These are phyloP conservation scores for Collybiopsis luxurians DNA, from an alignment of 768 basidiomycete genomes.

Conservation along the genomic window DNA sequence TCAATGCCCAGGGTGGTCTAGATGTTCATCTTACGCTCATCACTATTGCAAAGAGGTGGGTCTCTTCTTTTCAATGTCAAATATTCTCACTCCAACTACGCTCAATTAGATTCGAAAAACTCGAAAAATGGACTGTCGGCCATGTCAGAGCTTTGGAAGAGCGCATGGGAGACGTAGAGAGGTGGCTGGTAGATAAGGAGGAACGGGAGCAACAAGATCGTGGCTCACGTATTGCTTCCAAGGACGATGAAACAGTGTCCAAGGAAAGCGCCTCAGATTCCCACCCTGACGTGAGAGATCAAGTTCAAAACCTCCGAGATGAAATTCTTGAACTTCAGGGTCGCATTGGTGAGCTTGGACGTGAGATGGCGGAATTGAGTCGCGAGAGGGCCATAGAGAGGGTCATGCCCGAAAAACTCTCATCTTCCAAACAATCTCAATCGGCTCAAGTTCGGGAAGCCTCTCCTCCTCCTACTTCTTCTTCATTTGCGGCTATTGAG, in stretches of 20 bases:
- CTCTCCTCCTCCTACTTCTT: background rate
- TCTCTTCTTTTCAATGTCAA: background rate
- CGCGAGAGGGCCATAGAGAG: constrained; percentile 1
- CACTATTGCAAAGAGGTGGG: constrained; percentile 59
- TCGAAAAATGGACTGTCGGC: constrained; percentile 87
- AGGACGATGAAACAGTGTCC: constrained; percentile 8
- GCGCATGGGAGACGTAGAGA: constrained; percentile 88
- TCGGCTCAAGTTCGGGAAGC: background rate
- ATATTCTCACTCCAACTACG: background rate
- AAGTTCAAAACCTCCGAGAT: constrained; percentile 55
- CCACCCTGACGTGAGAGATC: background rate
- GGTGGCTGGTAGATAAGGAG: constrained; percentile 86
- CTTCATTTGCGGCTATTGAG: background rate
- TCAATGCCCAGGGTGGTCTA: constrained; percentile 65
- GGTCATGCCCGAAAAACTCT: background rate
- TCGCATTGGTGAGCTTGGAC: constrained; percentile 69
- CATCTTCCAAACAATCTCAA: background rate
- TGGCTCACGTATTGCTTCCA: background rate
- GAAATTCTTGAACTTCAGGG: constrained; percentile 73
- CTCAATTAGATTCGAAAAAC: constrained; percentile 61
- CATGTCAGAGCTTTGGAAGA: constrained; percentile 90
- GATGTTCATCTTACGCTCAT: constrained; percentile 76
- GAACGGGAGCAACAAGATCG: constrained; percentile 25
- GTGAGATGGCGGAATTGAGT: constrained; percentile 59
- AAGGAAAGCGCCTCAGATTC: constrained; percentile 2